Base-by-base conservation (phyloP, 805 yeast genomes). In the Kluyveromyces siamensis region DNA sequence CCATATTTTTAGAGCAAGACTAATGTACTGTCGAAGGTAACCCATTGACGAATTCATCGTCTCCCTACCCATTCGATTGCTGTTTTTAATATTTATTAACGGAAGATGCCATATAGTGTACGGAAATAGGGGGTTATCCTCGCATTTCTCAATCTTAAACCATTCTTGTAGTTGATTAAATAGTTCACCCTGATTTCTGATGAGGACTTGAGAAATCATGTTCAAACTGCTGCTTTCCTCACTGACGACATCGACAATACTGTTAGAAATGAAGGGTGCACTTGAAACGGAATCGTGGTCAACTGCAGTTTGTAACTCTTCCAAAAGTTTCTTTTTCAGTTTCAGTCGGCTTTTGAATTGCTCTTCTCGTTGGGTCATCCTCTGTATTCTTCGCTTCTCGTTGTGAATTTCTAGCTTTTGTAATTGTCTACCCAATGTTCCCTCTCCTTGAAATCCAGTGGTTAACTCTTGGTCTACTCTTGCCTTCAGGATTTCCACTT, bases 381-480 rank as follows among this genome's bases (percentile, higher is more conserved):
- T 30, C 3, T 18, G 16, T 25, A 43, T 10, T 18, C 45, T 33
- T 4, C 39, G 38, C 18, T 21, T 30, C 27, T 43, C 45, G 39
- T 55, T 52, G 18, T 56, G 48, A 5, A 55, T 40, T 11, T 53
- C 55, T 21, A 57, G 35, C 48, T 50, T 53, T 18, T 41, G 47
- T 33, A 56, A 40, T 39, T 51, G 45, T 37, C 41, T 46, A 3
- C 55, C 55, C n/a, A 53, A 44, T 16, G 49, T 49, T 17, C 51
- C 52, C 8, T 52, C 53, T 19, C 52, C 56, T 2, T 21, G 27
- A 48, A 56, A 48, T 1, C 58, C 60, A 37, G 49, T 44, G 13
- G 51, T 50, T 33, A 62, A 40, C 10, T 59, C 60, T 8, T 40
- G 44, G 35, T 58, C 58, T 2, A 62, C 62, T 27, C 51, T 52